A percentile compares a stretch with the other conserved stretches of the same genome.
phyloP scores from a whole-genome alignment of 257 asterid genomes.

The Handroanthus guayacan region DNA sequence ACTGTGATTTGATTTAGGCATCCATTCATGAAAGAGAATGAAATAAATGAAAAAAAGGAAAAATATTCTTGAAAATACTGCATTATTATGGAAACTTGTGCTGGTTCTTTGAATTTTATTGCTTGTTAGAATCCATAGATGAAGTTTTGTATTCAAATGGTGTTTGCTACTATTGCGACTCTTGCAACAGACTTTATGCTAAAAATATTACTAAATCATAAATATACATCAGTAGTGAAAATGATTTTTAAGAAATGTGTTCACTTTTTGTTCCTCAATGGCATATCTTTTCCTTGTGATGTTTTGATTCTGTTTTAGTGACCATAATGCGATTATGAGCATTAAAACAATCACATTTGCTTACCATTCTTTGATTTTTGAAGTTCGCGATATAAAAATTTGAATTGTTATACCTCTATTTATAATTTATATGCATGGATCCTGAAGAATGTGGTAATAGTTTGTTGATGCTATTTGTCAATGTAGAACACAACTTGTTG shows the following conservation, averaged over 20 bases:
- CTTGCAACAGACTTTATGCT: neutral
- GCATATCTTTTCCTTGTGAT: neutral
- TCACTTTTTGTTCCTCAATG: neutral
- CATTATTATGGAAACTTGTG: conserved; percentile 23
- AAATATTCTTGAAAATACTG: neutral
- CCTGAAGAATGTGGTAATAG: too few relatives aligned
- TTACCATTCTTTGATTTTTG: too few relatives aligned
- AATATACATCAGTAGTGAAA: neutral
- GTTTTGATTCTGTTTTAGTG: neutral
- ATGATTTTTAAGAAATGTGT: neutral
- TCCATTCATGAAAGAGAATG: conserved; percentile 6
- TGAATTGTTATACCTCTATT: too few relatives aligned
- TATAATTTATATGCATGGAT: too few relatives aligned
- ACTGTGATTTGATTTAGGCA: conserved; percentile 15
- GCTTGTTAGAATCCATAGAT: conserved; percentile 10
- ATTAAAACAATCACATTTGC: conserved; percentile 15
- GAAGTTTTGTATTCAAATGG: neutral
- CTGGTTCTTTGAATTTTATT: conserved; percentile 22
- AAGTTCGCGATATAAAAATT: too few relatives aligned
- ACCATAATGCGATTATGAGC: conserved; percentile 9
- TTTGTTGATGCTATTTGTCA: too few relatives aligned
- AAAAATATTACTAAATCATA: conserved; percentile 14
- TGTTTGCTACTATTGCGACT: neutral
- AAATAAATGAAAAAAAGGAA: conserved; percentile 1
- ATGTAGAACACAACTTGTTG: too few relatives aligned